Evolutionary conservation across 2,329 filamentous ascomycete species (phyloP), one percentile per base, ranked within the genome.

Genomic region (Monosporascus sp.): DNA sequence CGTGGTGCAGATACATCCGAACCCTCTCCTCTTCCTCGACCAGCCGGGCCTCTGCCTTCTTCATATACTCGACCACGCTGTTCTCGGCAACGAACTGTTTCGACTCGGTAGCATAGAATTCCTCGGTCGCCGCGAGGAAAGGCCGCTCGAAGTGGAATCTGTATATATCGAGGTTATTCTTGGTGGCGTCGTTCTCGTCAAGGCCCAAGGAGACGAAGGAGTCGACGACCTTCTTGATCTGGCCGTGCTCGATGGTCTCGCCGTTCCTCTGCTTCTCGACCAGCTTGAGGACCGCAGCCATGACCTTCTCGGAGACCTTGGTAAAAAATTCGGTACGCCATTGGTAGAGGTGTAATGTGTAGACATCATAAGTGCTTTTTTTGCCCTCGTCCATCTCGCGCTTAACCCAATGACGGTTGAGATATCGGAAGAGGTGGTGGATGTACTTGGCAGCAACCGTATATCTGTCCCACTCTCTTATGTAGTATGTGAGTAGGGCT

Each of bases 401-500:
- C 79, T 97, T 99, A 2, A 99, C 94, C 94, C 95, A 99, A 73
- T 99, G 94, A 31, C 94, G 85, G 68, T 99, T 99, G 26, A 99
- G 83, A 68, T 99, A 99, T 51, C 88, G 80, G 78, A 99, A 99
- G 7, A 99, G 77, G 69, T 99, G 93, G 72, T 99, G 95, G 70
- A 97, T 94, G 74, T 96, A 99, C 72, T 95, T 96, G 55, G 92
- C 94, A 1, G 94, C 93, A 16, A 89, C 90, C 2, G 94, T 99
- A 74, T 97, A 99, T 56, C 94, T 84, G 61, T 88, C 86, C 94
- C 94, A 99, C 78, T 99, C 92, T 67, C 88, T 85, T 70, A 97
- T 99, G 71, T 99, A 99, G 72, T 93, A 97, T 20, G 81, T 80
- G 27, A 99, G 81, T 9, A 99, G 79, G 1, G 92, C 91, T 72